These are phyloP conservation scores for Baorangia bicolor DNA, from an alignment of 768 basidiomycete species.

Conservation along the genomic window DNA sequence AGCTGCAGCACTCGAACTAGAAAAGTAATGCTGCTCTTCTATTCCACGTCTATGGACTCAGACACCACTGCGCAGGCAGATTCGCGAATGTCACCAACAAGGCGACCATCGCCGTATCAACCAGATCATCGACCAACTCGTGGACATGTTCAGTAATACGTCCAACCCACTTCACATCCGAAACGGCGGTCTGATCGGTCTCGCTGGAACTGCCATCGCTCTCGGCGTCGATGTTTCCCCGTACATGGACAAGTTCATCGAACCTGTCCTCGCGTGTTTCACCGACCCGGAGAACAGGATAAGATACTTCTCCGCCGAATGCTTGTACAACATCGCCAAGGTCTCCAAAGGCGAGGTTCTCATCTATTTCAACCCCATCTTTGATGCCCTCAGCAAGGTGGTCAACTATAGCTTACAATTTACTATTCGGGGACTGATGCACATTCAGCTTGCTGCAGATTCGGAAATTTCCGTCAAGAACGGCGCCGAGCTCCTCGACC, in stretches of 20 bases:
- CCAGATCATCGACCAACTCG: constrained; percentile 90
- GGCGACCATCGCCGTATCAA: constrained; percentile 79
- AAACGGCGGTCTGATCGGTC: constrained; percentile 93
- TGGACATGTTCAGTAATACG: constrained; percentile 87
- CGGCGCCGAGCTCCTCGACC: constrained; percentile 93
- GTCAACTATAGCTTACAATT: constrained; percentile 15
- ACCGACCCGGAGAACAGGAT: constrained; percentile 93
- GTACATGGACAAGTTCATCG: constrained; percentile 92
- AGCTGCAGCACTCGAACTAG: constrained; percentile 90
- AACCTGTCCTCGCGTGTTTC: constrained; percentile 87
- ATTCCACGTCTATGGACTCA: constrained; percentile 6
- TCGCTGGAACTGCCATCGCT: constrained; percentile 97
- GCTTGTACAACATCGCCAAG: constrained; percentile 96
- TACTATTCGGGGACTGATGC: constrained; percentile 9
- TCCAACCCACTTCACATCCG: constrained; percentile 84
- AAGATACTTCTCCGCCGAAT: constrained; percentile 97
- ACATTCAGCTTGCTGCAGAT: constrained; percentile 84
- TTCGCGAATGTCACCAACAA: constrained; percentile 82
- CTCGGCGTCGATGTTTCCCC: constrained; percentile 90
- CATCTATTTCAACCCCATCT: constrained; percentile 97
- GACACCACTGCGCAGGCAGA: constrained; percentile 51
- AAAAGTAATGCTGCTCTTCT: constrained; percentile 60
- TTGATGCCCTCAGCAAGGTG: constrained; percentile 96
- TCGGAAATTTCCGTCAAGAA: constrained; percentile 97
- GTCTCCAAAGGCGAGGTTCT: constrained; percentile 97